A percentile compares a stretch with the other conserved stretches of the same genome.
phyloP scores from a whole-genome alignment of 208 protist species.

The Acanthamoeba culbertsoni region DNA sequence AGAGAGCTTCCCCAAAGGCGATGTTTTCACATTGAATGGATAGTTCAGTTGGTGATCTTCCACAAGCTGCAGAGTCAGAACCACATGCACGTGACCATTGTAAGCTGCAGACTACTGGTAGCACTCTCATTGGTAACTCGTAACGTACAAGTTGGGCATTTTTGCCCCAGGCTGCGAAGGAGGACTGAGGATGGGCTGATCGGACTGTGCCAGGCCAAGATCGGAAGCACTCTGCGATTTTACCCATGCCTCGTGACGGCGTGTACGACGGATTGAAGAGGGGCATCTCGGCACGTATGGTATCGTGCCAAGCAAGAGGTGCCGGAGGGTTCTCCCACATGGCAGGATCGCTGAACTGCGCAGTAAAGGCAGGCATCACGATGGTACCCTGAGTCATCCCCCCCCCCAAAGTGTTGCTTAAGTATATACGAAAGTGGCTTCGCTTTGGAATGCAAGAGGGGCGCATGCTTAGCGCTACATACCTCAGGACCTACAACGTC shows the following conservation, averaged over 20 bases:
- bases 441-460: background rate
- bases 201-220: background rate
- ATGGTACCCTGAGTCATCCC: background rate
- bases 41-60: background rate
- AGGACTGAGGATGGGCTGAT: background rate
- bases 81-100: background rate
- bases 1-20: background rate
- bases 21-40: background rate
- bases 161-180: background rate
- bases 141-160: background rate
- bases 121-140: background rate
- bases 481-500: background rate
- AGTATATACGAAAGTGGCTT: background rate
- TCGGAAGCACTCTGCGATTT: background rate
- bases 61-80: background rate
- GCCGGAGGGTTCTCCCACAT: background rate
- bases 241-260: background rate
- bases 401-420: background rate
- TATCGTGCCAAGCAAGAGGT: background rate
- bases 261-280: background rate
- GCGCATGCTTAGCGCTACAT: background rate
- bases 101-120: background rate
- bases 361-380: background rate
- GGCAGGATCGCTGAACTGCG: background rate
- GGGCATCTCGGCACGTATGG: background rate